Evolutionary conservation across 108 stramenopile genomes (phyloP).

Genomic region (Seminavis robusta): DNA sequence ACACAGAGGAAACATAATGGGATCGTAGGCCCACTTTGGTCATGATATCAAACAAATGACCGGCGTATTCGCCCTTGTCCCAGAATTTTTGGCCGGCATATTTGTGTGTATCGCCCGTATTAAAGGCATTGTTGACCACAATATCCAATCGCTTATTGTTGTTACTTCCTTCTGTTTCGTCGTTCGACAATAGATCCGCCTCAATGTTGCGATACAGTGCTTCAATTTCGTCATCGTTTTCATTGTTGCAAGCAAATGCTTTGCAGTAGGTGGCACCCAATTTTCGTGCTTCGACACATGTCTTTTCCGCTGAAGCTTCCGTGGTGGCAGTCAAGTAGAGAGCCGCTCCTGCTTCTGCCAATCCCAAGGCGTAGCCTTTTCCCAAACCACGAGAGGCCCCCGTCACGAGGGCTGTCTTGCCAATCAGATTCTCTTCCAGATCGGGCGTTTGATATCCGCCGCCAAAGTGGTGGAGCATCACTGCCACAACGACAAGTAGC

Average conservation of each 20-base stretch:
- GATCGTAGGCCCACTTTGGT: slow-evolving; percentile 63
- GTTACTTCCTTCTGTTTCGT: no score
- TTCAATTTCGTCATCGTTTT: slow-evolving; percentile 47
- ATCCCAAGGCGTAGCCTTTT: slow-evolving; percentile 72
- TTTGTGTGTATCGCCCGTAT: slow-evolving; percentile 26
- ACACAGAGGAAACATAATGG: slow-evolving; percentile 54
- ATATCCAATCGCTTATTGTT: slow-evolving; percentile 69
- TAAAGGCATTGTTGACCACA: slow-evolving; percentile 61
- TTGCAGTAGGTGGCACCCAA: slow-evolving; percentile 44
- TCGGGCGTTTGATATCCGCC: no score
- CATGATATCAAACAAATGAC: slow-evolving; percentile 78
- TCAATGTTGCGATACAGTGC: slow-evolving; percentile 25
- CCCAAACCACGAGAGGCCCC: slow-evolving; percentile 75
- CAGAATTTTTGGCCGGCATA: slow-evolving; percentile 75
- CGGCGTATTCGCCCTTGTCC: slow-evolving; percentile 60
- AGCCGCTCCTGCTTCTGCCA: slow-evolving; percentile 54
- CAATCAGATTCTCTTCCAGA: no score
- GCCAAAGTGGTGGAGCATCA: no score
- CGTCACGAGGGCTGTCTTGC: no score
- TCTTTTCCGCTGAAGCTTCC: slow-evolving; percentile 49
- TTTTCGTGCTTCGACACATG: slow-evolving; percentile 40
- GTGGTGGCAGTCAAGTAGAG: slow-evolving; percentile 53
- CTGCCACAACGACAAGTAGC: no score
- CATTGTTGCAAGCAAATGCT: slow-evolving; percentile 42
- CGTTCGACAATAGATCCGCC: no score